Conservation (phyloP, 208 protist genomes). For the Vickermania spadyakhi region DNA sequence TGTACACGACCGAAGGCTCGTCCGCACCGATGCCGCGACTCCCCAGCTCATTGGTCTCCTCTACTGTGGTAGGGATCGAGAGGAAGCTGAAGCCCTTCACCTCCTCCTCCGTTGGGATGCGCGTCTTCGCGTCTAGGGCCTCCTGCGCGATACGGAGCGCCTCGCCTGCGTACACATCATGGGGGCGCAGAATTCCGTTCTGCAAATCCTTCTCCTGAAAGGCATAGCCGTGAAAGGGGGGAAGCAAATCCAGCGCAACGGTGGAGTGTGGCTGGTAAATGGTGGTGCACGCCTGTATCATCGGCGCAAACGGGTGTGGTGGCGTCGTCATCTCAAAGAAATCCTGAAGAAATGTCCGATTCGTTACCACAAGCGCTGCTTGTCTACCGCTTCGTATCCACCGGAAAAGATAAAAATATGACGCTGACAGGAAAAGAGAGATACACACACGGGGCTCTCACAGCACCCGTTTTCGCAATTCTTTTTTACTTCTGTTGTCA, state of each 20-base stretch:
- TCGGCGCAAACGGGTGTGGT: background rate
- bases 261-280: constrained; percentile 3
- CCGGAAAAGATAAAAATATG: background rate
- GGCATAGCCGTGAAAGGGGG: constrained; percentile 7
- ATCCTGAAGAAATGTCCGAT: too few species aligned
- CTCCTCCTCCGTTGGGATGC: background rate
- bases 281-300: background rate
- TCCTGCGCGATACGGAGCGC: background rate
- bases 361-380: too few species aligned
- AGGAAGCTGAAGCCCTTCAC: background rate
- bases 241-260: constrained; percentile 5
- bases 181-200: background rate
- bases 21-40: background rate
- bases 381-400: too few species aligned
- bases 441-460: too few species aligned
- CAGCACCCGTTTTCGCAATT: too few species aligned
- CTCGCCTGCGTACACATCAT: background rate
- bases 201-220: constrained; percentile 5
- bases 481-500: too few species aligned
- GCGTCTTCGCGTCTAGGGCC: background rate
- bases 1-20: background rate
- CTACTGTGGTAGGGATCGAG: background rate
- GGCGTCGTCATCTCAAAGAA: background rate
- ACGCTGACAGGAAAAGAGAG: background rate
- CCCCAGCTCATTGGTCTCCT: constrained; percentile 2